These are phyloP conservation scores for Wallacemonas sp. DNA, from an alignment of 208 protist species.

Conservation along the genomic window DNA sequence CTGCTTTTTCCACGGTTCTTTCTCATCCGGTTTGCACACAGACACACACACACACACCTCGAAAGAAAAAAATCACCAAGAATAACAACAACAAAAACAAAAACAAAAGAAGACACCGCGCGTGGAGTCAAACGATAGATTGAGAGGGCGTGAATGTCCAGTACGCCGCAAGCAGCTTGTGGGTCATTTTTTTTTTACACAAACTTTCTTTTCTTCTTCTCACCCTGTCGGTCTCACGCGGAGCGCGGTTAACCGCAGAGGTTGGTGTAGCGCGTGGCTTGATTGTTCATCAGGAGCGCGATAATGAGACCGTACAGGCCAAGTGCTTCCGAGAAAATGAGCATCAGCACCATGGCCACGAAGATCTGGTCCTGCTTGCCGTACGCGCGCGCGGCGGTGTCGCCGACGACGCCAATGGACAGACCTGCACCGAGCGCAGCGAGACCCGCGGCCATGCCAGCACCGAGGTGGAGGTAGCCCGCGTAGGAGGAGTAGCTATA, in stretches of 20 bases:
- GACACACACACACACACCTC: constrained; percentile 10
- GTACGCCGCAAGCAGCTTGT: no score
- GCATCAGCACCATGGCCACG: constrained; percentile 99
- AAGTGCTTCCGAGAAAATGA: constrained; percentile 99
- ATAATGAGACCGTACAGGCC: constrained; percentile 99
- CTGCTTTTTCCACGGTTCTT: no score
- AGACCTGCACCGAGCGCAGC: constrained; percentile 96
- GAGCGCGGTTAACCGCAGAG: constrained; percentile 61
- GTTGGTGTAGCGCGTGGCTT: constrained; percentile 80
- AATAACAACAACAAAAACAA: constrained; percentile 8
- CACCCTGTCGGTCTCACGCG: no score
- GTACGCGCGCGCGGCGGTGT: constrained; percentile 93
- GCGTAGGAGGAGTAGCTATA: constrained; percentile 76
- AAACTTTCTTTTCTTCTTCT: no score
- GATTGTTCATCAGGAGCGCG: constrained; percentile 94
- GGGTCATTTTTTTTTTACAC: no score
- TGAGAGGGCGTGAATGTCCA: no score
- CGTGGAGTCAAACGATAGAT: no score
- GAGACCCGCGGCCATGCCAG: constrained; percentile 96
- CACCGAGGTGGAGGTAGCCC: constrained; percentile 96
- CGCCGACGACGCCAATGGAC: constrained; percentile 99
- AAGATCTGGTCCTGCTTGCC: constrained; percentile 98
- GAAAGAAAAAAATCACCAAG: constrained; percentile 15
- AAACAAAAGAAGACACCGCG: not conserved
- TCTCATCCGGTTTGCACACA: no score